Percentiles rank a stretch among this genome's conserved stretches.
These are phyloP conservation scores for Arthrobotrys pseudoclavata DNA, from an alignment of 2,329 filamentous ascomycete species.

Conservation along the genomic window DNA sequence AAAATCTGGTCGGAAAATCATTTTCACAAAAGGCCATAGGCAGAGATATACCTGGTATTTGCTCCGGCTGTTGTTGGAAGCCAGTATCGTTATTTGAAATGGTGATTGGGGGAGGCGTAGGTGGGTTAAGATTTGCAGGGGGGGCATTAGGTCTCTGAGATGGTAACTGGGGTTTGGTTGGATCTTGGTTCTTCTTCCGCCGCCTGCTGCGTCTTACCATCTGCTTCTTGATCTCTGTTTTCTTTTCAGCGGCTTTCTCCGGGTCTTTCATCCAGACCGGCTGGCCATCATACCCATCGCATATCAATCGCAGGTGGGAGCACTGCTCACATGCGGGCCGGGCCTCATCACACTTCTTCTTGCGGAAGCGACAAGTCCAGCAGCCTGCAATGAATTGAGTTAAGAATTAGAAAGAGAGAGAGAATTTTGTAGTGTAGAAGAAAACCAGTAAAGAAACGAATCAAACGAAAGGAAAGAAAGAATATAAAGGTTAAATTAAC, in stretches of 20 bases:
- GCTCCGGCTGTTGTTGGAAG: neutral
- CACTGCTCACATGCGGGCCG: constrained; percentile 66
- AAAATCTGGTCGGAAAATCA: constrained; percentile 46
- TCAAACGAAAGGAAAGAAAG: constrained; percentile 5
- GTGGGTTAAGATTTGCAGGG: constrained; percentile 65
- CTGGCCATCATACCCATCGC: constrained; percentile 65
- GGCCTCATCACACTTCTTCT: constrained; percentile 67
- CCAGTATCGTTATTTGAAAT: constrained; percentile 40
- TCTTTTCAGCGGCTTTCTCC: constrained; percentile 60
- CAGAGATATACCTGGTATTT: constrained; percentile 35
- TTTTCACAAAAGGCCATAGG: constrained; percentile 28
- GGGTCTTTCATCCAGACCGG: constrained; percentile 64
- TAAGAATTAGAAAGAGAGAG: constrained; percentile 1
- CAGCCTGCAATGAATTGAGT: constrained; percentile 63
- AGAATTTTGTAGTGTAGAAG: neutral
- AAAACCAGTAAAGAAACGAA: neutral
- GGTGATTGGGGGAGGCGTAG: constrained; percentile 65
- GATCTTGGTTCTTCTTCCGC: constrained; percentile 58
- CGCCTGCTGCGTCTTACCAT: constrained; percentile 61
- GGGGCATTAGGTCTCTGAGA: constrained; percentile 66
- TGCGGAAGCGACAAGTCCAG: constrained; percentile 66
- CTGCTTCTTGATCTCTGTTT: constrained; percentile 61
- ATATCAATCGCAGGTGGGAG: constrained; percentile 63
- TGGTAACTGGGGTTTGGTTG: constrained; percentile 27
- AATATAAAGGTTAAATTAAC: neutral